Evolutionary conservation across 331 rosid species (phyloP).

Genomic region (Pyracantha coccinea): DNA sequence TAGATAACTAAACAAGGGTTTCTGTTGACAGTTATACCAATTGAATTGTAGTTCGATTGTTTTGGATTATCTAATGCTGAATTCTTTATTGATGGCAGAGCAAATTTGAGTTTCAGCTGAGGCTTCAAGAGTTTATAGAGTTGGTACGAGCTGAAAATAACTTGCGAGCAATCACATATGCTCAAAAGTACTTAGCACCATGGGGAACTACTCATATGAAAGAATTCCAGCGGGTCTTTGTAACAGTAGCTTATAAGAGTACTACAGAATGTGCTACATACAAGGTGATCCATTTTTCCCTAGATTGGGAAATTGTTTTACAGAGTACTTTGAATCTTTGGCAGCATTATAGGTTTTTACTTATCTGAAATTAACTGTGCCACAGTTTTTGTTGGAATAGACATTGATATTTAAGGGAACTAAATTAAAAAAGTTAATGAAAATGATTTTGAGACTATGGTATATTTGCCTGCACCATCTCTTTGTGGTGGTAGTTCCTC

Average conservation of each 20-base stretch:
- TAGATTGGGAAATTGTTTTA: no score
- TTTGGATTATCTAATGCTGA: constrained; percentile 8
- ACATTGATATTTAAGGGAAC: no score
- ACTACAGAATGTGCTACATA: constrained; percentile 75
- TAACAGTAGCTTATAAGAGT: constrained; percentile 84
- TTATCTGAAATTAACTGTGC: no score
- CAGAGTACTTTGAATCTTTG: constrained; percentile 1
- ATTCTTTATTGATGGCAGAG: constrained; percentile 54
- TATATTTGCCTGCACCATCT: neutral
- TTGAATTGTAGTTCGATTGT: neutral
- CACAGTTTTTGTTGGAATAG: no score
- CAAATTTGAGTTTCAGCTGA: constrained; percentile 86
- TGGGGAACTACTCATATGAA: constrained; percentile 87
- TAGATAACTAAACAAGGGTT: neutral
- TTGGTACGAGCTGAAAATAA: constrained; percentile 84
- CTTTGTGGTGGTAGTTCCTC: neutral
- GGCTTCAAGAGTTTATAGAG: constrained; percentile 96
- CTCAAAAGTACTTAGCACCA: constrained; percentile 80
- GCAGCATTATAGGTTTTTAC: no score
- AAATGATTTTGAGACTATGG: no score
- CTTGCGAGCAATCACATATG: constrained; percentile 83
- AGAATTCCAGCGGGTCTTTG: constrained; percentile 86
- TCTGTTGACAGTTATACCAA: neutral
- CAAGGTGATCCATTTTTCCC: constrained; percentile 78
- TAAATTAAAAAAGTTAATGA: no score